These are phyloP conservation scores for Colletotrichum sp. DNA, from an alignment of 2,329 filamentous ascomycete species.

Conservation along the genomic window DNA sequence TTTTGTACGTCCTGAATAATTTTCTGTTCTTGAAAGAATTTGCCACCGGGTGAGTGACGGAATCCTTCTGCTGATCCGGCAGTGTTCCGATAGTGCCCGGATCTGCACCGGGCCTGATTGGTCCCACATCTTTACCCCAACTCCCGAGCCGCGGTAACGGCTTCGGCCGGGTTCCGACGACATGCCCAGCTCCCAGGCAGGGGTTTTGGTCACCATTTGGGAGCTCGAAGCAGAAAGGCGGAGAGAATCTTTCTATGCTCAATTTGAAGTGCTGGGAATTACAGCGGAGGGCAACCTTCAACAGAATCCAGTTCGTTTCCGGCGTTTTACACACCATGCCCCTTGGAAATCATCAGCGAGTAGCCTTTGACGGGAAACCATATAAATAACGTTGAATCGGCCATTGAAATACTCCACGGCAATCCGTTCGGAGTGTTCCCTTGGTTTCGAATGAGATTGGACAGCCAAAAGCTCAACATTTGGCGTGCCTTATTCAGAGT, in stretches of 20 bases:
- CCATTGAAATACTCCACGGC: background rate
- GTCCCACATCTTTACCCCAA: background rate
- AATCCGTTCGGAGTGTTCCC: too few species aligned
- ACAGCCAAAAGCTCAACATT: too few species aligned
- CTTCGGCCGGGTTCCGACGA: background rate
- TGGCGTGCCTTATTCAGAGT: too few species aligned
- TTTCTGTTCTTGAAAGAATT: too few species aligned
- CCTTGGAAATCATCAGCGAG: background rate
- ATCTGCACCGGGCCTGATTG: background rate
- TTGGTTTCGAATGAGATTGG: too few species aligned
- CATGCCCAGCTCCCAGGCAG: rapidly evolving
- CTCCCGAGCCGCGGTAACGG: background rate
- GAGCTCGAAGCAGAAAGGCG: rapidly evolving
- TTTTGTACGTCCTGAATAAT: too few species aligned
- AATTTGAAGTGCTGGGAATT: too few species aligned
- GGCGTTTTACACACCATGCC: rapidly evolving
- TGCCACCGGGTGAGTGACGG: background rate
- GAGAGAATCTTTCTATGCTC: too few species aligned
- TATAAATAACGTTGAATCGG: background rate
- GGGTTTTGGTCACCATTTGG: rapidly evolving
- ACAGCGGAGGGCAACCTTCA: rapidly evolving
- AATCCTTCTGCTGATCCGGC: background rate
- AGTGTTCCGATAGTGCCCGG: background rate
- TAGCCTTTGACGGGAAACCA: background rate
- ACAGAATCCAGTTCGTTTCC: too few species aligned